phyloP scores from a whole-genome alignment of 495 filamentous ascomycete genomes.

The Lichina pygmaea region DNA sequence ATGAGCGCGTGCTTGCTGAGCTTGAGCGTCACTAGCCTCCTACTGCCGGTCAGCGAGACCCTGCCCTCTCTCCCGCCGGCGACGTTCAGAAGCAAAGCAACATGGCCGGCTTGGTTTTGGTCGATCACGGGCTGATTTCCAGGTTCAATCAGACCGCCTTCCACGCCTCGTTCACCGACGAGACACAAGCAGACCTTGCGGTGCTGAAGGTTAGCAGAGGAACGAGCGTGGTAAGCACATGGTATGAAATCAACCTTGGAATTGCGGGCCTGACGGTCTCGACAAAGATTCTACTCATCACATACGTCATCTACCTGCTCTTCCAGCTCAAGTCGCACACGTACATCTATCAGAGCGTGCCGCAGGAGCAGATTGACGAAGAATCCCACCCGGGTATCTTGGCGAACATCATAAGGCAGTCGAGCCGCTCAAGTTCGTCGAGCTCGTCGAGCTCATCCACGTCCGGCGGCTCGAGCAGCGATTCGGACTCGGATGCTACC shows the following conservation, averaged over 20 bases:
- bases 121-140: neutral
- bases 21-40: slow-evolving; percentile 63
- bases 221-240: slow-evolving; percentile 46
- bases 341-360: slow-evolving; percentile 75
- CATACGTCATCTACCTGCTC: slow-evolving; percentile 64
- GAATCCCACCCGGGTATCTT: slow-evolving; percentile 41
- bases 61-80: neutral
- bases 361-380: slow-evolving; percentile 70
- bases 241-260: neutral
- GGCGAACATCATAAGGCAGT: slow-evolving; percentile 52
- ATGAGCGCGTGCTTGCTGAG: slow-evolving; percentile 85
- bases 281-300: slow-evolving; percentile 38
- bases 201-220: slow-evolving; percentile 70
- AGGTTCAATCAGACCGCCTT: slow-evolving; percentile 38
- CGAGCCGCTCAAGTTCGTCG: slow-evolving; percentile 30
- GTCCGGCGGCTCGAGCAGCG: slow-evolving; percentile 35
- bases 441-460: slow-evolving; percentile 18
- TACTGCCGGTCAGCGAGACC: slow-evolving; percentile 31
- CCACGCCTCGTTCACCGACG: slow-evolving; percentile 55
- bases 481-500: slow-evolving; percentile 42
- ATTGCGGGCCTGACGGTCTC: slow-evolving; percentile 1
- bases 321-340: slow-evolving; percentile 84
- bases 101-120: no score
- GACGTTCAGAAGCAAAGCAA: no score
- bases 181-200: slow-evolving; percentile 29